A percentile compares a stretch with the other conserved stretches of the same genome.
phyloP scores from a whole-genome alignment of 495 filamentous ascomycete genomes.

The Achaetomiella virescens region DNA sequence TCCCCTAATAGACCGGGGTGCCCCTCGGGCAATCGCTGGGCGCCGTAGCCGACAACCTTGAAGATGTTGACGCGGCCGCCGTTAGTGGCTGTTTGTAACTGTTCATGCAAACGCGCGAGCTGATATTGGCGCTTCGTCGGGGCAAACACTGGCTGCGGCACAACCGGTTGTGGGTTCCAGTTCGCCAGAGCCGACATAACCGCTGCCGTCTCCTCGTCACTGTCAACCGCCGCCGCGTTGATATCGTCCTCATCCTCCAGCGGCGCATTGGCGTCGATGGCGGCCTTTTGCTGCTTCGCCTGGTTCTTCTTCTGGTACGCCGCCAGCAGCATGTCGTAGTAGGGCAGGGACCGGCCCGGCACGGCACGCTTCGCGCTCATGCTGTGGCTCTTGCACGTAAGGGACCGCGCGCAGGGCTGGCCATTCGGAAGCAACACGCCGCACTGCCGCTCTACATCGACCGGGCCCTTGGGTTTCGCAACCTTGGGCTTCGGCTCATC shows the following conservation, averaged over 20 bases:
- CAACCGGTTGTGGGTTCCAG: constrained; percentile 66
- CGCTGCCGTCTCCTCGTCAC: constrained; percentile 82
- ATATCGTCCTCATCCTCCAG: constrained; percentile 76
- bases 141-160: constrained; percentile 57
- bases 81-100: constrained; percentile 69
- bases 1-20: constrained; percentile 33
- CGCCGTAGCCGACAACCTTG: constrained; percentile 41
- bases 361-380: constrained; percentile 96
- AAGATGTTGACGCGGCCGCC: constrained; percentile 52
- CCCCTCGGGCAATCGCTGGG: constrained; percentile 42
- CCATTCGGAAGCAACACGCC: constrained; percentile 80
- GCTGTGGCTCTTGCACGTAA: constrained; percentile 94
- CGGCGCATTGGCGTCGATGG: constrained; percentile 90
- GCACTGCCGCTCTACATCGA: constrained; percentile 96
- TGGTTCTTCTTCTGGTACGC: constrained; percentile 99
- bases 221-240: constrained; percentile 71
- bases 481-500: constrained; percentile 89
- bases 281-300: constrained; percentile 91
- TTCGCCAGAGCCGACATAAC: constrained; percentile 79
- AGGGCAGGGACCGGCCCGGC: constrained; percentile 82
- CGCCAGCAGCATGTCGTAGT: constrained; percentile 87
- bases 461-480: constrained; percentile 84
- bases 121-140: constrained; percentile 70
- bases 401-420: constrained; percentile 78
- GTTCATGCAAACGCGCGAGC: constrained; percentile 80